Evolutionary conservation across 306 rosid genomes (phyloP).

Genomic region (Quercus engelmannii): DNA sequence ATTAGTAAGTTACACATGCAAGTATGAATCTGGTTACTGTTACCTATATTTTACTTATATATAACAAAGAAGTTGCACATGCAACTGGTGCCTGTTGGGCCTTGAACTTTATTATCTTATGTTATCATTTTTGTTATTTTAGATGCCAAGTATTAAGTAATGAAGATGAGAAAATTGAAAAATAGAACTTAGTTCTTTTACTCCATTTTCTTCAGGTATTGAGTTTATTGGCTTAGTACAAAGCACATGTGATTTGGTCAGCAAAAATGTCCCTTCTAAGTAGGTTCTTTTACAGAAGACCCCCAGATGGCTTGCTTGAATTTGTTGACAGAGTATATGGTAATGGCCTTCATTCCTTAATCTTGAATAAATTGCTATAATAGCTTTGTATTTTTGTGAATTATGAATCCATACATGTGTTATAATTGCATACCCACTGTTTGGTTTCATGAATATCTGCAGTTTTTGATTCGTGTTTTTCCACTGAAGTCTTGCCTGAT

Average conservation of each 20-base stretch:
- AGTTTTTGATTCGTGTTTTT: conserved; percentile 97
- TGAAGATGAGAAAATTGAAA: conserved; percentile 18
- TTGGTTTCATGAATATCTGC: conserved; percentile 21
- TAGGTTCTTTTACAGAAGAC: conserved; percentile 92
- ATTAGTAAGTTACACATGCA: too few relatives aligned
- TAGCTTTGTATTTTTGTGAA: neutral
- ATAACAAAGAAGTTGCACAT: too few relatives aligned
- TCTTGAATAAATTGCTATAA: neutral
- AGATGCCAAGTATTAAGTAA: neutral
- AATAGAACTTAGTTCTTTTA: conserved; percentile 8
- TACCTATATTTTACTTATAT: too few relatives aligned
- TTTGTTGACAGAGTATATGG: conserved; percentile 86
- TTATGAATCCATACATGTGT: neutral
- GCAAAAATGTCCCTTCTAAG: conserved; percentile 79
- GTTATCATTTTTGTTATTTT: neutral
- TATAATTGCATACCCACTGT: neutral
- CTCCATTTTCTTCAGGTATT: conserved; percentile 30
- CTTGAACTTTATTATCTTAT: neutral
- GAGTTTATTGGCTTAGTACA: conserved; percentile 9
- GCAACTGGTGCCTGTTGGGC: too few relatives aligned
- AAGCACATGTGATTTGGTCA: conserved; percentile 1
- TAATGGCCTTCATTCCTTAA: conserved; percentile 22
- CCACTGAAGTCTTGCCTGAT: conserved; percentile 84
- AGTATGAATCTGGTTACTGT: too few relatives aligned
- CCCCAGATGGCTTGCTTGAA: conserved; percentile 96